Percentiles rank a stretch among this genome's conserved stretches.
phyloP scores from a whole-genome alignment of 305 asterid genomes.

The Galium porrigens region DNA sequence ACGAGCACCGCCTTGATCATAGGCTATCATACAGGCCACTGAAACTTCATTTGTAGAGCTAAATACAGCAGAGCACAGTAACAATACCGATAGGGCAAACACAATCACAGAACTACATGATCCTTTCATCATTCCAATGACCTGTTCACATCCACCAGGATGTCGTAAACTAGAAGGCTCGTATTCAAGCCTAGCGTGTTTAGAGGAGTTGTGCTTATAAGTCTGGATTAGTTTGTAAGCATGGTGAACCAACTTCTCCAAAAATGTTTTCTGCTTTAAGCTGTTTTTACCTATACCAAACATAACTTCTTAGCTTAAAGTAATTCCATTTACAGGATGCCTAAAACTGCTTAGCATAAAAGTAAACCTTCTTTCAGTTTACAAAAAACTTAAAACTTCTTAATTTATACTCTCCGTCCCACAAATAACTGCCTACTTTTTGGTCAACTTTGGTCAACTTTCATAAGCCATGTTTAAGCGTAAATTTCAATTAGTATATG shows the following conservation, averaged over 20 bases:
- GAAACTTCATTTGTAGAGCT: conserved; percentile 31
- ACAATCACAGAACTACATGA: conserved; percentile 11
- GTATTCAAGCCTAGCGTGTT: neutral
- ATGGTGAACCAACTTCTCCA: no score
- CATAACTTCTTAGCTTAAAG: no score
- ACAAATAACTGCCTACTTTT: no score
- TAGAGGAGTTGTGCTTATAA: no score
- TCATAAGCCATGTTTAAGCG: no score
- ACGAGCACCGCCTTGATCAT: conserved; percentile 52
- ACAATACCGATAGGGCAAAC: conserved; percentile 15
- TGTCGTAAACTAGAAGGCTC: neutral
- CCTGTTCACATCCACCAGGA: neutral
- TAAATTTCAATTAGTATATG: no score
- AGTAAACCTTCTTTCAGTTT: neutral
- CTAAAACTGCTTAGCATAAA: neutral
- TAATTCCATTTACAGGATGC: no score
- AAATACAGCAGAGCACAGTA: conserved; percentile 15
- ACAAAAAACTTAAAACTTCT: neutral
- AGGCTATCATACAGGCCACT: conserved; percentile 47
- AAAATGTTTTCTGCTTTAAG: no score
- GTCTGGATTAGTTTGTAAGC: no score
- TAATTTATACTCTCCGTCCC: no score
- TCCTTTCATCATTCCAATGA: conserved; percentile 20
- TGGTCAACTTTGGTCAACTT: no score
- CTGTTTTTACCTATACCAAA: no score